Evolutionary conservation across 1,284 basidiomycete species (phyloP), one percentile per base, ranked within the genome.

Genomic region (Austroboletus niveus): DNA sequence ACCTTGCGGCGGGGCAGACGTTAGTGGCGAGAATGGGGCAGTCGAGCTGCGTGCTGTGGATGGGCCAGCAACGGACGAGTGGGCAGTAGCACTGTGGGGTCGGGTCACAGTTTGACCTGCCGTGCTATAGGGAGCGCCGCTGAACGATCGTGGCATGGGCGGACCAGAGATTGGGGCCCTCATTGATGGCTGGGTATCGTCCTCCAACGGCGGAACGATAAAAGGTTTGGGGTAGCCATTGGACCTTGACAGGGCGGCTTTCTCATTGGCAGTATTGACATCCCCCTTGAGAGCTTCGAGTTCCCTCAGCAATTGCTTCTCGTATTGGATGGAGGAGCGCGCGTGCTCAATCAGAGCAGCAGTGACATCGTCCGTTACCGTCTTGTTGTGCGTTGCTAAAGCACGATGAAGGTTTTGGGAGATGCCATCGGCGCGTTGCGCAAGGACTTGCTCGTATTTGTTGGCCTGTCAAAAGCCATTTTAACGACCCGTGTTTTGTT

Each of bases 401-500:
- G 94, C 87, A 39, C 81, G 81, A 62, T 95, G 92, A 10, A 98
- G 76, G 59, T 97, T 94, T 59, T 90, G 84, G 1, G 94, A 96
- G 54, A 98, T 97, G 48, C 91, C 91, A 48, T 90, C 80, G 1
- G 94, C 87, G 17, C 92, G 85, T 49, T 81, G 80, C 3, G 88
- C 83, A 30, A 97, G 81, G 8, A 85, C 78, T 65, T 87, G 81
- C 68, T 98, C 95, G 55, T 93, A 89, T 59, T 88, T 88, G 60
- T 87, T 85, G 3, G 94, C 94, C 90, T 94, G 59, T 8, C 48
- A 22, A 49, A 22, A 44, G 42, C 12, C 11, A 12, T 30, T 22
- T 61, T 42, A 61, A 55, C 59, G 52, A 42, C 34, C 46, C 36
- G 38, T 24, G 38, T 41, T 15, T 53, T 11, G 22, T 48, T 9